Percentiles rank a stretch among this genome's conserved stretches.
Evolutionary conservation across 176 grass and related monocot genomes (phyloP).

Genomic region (Pharus latifolius): DNA sequence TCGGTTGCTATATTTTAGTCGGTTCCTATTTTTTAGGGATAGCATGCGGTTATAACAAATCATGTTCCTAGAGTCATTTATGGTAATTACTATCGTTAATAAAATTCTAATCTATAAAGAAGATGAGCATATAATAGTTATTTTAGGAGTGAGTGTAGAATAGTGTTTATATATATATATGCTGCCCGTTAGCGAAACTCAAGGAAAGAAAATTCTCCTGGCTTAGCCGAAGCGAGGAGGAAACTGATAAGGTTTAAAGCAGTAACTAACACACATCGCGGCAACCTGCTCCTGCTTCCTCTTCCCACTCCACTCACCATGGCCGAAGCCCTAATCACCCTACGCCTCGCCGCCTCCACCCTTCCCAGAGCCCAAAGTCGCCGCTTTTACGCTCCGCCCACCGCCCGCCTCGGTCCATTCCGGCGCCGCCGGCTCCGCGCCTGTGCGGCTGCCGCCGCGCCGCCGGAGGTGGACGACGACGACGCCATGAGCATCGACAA

Average conservation of each 20-base stretch:
- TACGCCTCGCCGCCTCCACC: slow-evolving; percentile 1
- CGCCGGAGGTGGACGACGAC: slow-evolving; percentile 40
- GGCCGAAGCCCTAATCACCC: slow-evolving; percentile 43
- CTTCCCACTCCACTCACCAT: slow-evolving; percentile 17
- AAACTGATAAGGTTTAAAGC: slow-evolving; percentile 39
- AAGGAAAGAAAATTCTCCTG: not conserved
- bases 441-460: slow-evolving; percentile 26
- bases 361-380: not conserved
- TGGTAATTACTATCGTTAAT: no score
- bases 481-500: slow-evolving; percentile 71
- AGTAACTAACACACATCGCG: not conserved
- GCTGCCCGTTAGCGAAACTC: no score
- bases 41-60: no score
- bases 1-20: no score
- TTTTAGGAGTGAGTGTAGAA: no score
- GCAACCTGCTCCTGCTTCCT: not conserved
- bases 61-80: no score
- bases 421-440: slow-evolving; percentile 6
- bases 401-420: not conserved
- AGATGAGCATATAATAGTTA: no score
- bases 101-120: no score
- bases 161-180: no score
- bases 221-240: no score
- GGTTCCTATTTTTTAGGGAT: no score
- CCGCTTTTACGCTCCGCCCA: not conserved